Evolutionary conservation across 306 rosid genomes (phyloP), one percentile per base, ranked within the genome.

Genomic region (Cucurbita moschata): DNA sequence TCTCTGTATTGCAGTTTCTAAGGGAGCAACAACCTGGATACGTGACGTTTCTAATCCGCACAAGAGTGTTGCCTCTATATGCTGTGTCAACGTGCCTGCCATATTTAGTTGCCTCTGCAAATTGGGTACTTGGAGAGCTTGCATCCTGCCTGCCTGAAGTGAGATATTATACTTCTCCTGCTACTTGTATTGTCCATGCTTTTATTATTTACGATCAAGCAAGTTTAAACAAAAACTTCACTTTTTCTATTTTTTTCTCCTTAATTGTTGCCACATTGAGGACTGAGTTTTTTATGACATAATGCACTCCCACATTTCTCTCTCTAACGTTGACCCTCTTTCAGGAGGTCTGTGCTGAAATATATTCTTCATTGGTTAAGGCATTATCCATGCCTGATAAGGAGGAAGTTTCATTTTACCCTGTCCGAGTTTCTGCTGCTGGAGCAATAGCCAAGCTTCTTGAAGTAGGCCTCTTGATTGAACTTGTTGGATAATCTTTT

Each of bases 61-160:
- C 83, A 8, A 87, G 92, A 77, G 83, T 92, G 80, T 71, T 92
- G 63, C 96, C 97, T 52, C 77, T 92, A 71, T 92, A 89, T 82
- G 74, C 77, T 4, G 50, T 77, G 39, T 77, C 85, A 64, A 75
- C 57, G 71, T 55, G 80, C 80, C 72, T 70, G 75, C 97, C 95
- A 14, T 85, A 80, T 83, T 85, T 92, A 77, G 64, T 89, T 79
- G 97, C 92, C 63, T 82, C 88, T 80, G 95, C 97, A 79, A 92
- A 92, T 82, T 92, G 97, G 97, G 92, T 92, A 57, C 89, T 92
- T 73, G 97, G 97, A 81, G 96, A 92, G 79, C 86, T 89, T 54
- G 94, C 92, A 44, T 80, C 90, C 65, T 92, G 96, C 79, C 88
- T 92, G 66, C 89, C 90, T 50, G 90, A 89, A 80, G 97, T 92